These are phyloP conservation scores for Tolypocladium inflatum DNA, from an alignment of 2,329 filamentous ascomycete genomes.

Conservation along the genomic window DNA sequence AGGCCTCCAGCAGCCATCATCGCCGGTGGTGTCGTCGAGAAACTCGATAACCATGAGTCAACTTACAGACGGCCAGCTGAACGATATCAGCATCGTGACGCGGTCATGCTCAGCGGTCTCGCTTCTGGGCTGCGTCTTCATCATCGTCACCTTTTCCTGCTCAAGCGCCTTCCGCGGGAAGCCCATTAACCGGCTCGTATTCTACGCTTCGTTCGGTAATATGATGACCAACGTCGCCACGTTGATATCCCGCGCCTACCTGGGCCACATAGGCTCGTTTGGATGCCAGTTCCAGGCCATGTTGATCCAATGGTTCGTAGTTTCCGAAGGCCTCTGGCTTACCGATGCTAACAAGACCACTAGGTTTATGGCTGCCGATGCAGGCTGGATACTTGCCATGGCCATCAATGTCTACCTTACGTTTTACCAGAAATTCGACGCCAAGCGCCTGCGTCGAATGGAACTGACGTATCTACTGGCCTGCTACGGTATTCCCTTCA, in stretches of 20 bases:
- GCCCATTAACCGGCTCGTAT: constrained; percentile 78
- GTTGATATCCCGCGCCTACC: constrained; percentile 56
- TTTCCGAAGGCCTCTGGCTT: not conserved
- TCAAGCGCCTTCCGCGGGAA: constrained; percentile 62
- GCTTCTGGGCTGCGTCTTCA: constrained; percentile 59
- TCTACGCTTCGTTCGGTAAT: constrained; percentile 77
- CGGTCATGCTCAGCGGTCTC: constrained; percentile 62
- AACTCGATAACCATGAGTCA: not conserved
- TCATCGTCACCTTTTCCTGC: constrained; percentile 60
- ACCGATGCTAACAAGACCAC: not conserved
- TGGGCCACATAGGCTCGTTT: constrained; percentile 36
- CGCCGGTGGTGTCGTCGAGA: not conserved
- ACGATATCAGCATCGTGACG: constrained; percentile 49
- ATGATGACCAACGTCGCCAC: constrained; percentile 69
- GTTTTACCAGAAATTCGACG: constrained; percentile 60
- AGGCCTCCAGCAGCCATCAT: not conserved
- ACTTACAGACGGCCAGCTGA: not conserved
- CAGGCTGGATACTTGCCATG: constrained; percentile 67
- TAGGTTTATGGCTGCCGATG: constrained; percentile 68
- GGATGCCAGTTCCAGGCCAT: constrained; percentile 68
- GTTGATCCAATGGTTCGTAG: constrained; percentile 52
- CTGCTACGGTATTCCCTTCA: constrained; percentile 61
- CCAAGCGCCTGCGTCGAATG: constrained; percentile 48
- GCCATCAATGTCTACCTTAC: constrained; percentile 70
- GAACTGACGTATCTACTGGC: constrained; percentile 56